phyloP scores from a whole-genome alignment of 768 basidiomycete species.

The Mycena metata region DNA sequence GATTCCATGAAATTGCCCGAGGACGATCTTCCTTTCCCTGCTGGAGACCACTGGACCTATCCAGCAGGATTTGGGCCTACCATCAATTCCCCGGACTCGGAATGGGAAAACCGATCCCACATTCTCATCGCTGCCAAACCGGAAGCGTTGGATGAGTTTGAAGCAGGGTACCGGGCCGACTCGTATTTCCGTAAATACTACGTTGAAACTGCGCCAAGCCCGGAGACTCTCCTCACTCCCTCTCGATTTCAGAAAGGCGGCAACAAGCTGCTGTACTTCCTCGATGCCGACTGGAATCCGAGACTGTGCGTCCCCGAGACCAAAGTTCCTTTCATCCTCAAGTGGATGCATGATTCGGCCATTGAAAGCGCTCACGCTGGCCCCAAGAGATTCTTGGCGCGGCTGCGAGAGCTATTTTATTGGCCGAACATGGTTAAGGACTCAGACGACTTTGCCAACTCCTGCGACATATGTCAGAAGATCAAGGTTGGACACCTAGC shows the following conservation, averaged over 20 bases:
- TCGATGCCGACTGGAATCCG: conserved; percentile 20
- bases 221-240: conserved; percentile 3
- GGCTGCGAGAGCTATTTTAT: no score
- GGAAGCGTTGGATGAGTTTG: neutral
- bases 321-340: conserved; percentile 26
- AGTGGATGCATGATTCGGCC: no score
- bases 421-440: no score
- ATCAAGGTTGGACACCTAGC: neutral
- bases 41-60: conserved; percentile 2
- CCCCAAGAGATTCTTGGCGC: no score
- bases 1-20: no score
- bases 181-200: conserved; percentile 10
- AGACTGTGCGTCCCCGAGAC: conserved; percentile 29
- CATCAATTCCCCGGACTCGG: neutral
- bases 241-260: conserved; percentile 10
- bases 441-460: no score
- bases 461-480: conserved; percentile 27
- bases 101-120: neutral
- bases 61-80: neutral
- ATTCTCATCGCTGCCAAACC: neutral
- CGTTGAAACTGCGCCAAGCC: neutral
- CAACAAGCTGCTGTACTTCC: conserved; percentile 25
- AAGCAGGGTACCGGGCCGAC: neutral
- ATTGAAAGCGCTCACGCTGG: no score
- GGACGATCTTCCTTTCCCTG: neutral